Evolutionary conservation across 2,329 filamentous ascomycete species (phyloP).

Genomic region (Cladophialophora exuberans): DNA sequence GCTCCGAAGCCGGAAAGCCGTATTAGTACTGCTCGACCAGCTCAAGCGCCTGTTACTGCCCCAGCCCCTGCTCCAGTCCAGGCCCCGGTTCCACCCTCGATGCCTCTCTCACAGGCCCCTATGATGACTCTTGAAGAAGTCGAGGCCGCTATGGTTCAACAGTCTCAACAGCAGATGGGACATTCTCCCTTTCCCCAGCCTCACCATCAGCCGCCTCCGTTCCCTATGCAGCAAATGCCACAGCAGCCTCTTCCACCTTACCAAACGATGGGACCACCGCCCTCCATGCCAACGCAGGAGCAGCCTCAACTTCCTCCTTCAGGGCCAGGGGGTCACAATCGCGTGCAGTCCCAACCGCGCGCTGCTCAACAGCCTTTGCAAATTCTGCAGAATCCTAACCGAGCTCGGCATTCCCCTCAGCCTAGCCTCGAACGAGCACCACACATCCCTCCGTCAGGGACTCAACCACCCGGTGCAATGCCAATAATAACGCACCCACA

Average conservation of each 20-base stretch:
- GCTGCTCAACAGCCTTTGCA: slow-evolving; percentile 64
- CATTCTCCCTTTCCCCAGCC: slow-evolving; percentile 36
- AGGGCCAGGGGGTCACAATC: slow-evolving; percentile 41
- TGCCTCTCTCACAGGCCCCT: slow-evolving; percentile 42
- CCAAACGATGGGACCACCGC: slow-evolving; percentile 11
- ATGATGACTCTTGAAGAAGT: slow-evolving; percentile 97
- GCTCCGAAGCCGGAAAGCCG: slow-evolving; percentile 35
- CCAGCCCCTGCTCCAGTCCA: slow-evolving; percentile 35
- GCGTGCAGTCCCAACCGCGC: slow-evolving; percentile 23
- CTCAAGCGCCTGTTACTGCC: slow-evolving; percentile 33
- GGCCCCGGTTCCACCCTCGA: slow-evolving; percentile 23
- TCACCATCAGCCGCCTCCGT: slow-evolving; percentile 38
- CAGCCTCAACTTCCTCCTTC: slow-evolving; percentile 41
- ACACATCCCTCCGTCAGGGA: background rate
- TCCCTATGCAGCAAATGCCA: slow-evolving; percentile 23
- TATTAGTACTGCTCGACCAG: slow-evolving; percentile 32
- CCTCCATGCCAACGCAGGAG: slow-evolving; percentile 14
- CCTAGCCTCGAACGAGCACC: slow-evolving; percentile 39
- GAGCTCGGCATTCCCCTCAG: slow-evolving; percentile 54
- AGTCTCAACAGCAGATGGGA: slow-evolving; percentile 17
- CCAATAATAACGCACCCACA: slow-evolving; percentile 69
- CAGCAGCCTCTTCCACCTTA: slow-evolving; percentile 39
- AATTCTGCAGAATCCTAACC: slow-evolving; percentile 78
- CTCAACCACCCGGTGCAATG: slow-evolving; percentile 40
- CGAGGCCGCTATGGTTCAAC: slow-evolving; percentile 82